phyloP scores from a whole-genome alignment of 768 basidiomycete species.

The Gloeostereum incarnatum region DNA sequence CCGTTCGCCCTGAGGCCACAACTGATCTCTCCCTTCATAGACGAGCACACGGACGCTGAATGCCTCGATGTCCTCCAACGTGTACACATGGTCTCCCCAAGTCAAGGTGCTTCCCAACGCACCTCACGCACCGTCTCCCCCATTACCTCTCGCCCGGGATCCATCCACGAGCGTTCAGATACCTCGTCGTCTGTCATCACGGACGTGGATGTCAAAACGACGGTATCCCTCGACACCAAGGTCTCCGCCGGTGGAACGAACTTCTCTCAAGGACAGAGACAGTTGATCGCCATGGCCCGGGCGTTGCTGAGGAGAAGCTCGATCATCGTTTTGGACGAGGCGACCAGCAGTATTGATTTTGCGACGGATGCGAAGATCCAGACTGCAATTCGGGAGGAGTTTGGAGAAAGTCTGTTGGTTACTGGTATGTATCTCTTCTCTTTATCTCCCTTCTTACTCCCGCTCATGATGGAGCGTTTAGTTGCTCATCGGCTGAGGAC shows the following conservation, averaged over 20 bases:
- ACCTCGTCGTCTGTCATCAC: conserved; percentile 34
- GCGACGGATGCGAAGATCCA: conserved; percentile 89
- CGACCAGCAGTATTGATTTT: conserved; percentile 82
- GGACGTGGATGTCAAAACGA: conserved; percentile 45
- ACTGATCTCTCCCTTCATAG: conserved; percentile 18
- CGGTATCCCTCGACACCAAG: conserved; percentile 62
- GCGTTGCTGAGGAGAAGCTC: conserved; percentile 64
- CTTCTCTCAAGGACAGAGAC: conserved; percentile 89
- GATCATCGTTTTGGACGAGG: conserved; percentile 75
- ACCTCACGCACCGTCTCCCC: conserved; percentile 40
- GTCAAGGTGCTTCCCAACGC: conserved; percentile 34
- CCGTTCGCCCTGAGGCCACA: neutral
- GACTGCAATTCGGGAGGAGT: conserved; percentile 79
- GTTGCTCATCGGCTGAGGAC: conserved; percentile 19
- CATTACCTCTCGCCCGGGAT: conserved; percentile 30
- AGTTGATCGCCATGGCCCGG: conserved; percentile 81
- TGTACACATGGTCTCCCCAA: conserved; percentile 65
- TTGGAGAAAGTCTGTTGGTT: conserved; percentile 61
- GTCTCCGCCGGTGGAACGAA: conserved; percentile 84
- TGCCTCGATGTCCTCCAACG: conserved; percentile 75
- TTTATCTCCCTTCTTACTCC: neutral
- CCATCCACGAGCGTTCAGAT: conserved; percentile 22
- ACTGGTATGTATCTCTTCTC: conserved; percentile 45
- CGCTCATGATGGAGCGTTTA: conserved; percentile 4
- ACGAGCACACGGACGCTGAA: conserved; percentile 70